These are phyloP conservation scores for Dianthus caryophyllus DNA, from an alignment of 148 eudicot species.

Conservation along the genomic window DNA sequence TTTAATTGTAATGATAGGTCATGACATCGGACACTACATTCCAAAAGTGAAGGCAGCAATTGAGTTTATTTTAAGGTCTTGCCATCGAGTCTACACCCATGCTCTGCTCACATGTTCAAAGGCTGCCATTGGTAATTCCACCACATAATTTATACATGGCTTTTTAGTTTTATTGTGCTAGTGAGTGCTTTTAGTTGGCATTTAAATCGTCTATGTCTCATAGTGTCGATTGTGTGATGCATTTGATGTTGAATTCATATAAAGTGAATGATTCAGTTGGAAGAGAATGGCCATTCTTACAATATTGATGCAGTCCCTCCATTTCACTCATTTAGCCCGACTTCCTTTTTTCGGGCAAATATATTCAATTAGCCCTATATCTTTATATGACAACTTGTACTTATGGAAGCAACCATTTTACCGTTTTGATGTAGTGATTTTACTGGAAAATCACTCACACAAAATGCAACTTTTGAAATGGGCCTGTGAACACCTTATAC, in stretches of 20 bases:
- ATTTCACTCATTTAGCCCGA: no score
- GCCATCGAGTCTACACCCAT: slow-evolving; percentile 79
- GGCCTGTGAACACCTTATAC: no score
- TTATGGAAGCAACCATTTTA: no score
- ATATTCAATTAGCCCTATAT: no score
- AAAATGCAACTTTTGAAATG: no score
- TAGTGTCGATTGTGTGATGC: slow-evolving; percentile 3
- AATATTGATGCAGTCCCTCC: no score
- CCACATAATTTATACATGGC: background rate
- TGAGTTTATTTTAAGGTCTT: slow-evolving; percentile 84
- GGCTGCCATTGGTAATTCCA: slow-evolving; percentile 69
- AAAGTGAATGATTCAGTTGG: background rate
- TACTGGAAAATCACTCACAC: no score
- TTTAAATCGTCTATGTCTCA: background rate
- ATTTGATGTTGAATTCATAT: background rate
- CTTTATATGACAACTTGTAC: no score
- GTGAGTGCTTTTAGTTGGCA: background rate
- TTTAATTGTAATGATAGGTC: slow-evolving; percentile 55
- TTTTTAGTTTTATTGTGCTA: background rate
- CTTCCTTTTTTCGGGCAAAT: no score
- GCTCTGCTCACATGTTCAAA: slow-evolving; percentile 97
- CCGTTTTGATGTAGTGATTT: no score
- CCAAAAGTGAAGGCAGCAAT: slow-evolving; percentile 99
- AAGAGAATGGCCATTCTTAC: background rate
- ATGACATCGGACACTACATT: slow-evolving; percentile 86